Base-by-base conservation (phyloP, 73 alveolate species). In the Paramecium octaurelia region DNA sequence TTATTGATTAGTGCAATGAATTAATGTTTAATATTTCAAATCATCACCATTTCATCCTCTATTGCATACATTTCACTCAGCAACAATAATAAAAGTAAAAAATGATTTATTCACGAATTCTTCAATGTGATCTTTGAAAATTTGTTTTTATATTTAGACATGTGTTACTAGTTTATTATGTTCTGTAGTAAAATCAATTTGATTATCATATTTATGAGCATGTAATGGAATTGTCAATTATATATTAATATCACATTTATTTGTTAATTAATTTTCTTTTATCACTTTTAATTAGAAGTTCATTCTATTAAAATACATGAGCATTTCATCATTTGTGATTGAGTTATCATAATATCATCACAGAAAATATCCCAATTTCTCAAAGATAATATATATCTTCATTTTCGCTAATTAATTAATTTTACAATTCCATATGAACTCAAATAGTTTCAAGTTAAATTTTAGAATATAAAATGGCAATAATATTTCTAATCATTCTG, bases 31-130 rank as follows among this genome's bases (percentile, higher is more conserved):
- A 80, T 24, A 21, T 80, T 44, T 10, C 75, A 59, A 44, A 80
- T 80, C 42, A 21, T 54, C 12, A 42, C 20, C 0, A 80, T 18
- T 5, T 23, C 77, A 48, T 80, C 76, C 14, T 64, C 46, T 24
- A 80, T 43, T 80, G 91, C 91, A 14, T 48, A 42, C 14, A n/a
- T 80, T 21, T 76, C 91, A 80, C 91, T 48, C n/a, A 42, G 8
- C 14, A 31, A 29, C 8, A 12, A 24, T 21, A 80, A 80, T 80
- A 44, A 16, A 14, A 42, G 54, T 12, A 80, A 8, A 8, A 14
- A 44, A 23, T 43, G 42, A 23, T 80, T 80, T 80, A 23, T 34
- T 18, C 57, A 23, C 70, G 12, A 27, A 64, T 11, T 64, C 42
- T 27, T 80, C 35, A 20, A 80, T 46, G 10, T 42, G 27, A 21